phyloP scores from a whole-genome alignment of 352 stramenopile species.

The Globisporangium ultimum region DNA sequence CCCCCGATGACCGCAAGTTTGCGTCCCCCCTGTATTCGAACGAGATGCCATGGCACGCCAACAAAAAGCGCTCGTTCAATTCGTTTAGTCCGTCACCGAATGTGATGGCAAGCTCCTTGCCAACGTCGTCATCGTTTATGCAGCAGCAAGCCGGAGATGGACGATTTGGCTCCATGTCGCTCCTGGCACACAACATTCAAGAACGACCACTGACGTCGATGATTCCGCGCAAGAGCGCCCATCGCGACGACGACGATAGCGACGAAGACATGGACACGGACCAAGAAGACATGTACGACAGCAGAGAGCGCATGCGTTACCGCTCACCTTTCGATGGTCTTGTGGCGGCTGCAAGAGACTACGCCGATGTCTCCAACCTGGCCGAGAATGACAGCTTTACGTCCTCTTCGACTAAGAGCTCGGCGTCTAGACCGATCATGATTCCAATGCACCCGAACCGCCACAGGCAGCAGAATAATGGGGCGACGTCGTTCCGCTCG shows the following conservation, averaged over 20 bases:
- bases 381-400: conserved; percentile 33
- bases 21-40: conserved; percentile 50
- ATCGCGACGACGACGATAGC: conserved; percentile 29
- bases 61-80: conserved; percentile 19
- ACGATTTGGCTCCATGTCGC: conserved; percentile 26
- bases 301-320: conserved; percentile 27
- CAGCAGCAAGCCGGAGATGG: conserved; percentile 20
- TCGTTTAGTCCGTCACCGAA: conserved; percentile 24
- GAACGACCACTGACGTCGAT: conserved; percentile 67
- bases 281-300: conserved; percentile 46
- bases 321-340: conserved; percentile 68
- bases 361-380: conserved; percentile 36
- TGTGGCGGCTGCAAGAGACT: conserved; percentile 43
- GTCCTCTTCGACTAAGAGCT: conserved; percentile 13
- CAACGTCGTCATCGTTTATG: conserved; percentile 49
- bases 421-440: conserved; percentile 51
- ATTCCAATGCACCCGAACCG: conserved; percentile 44
- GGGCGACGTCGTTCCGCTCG: conserved; percentile 15
- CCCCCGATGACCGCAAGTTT: conserved; percentile 67
- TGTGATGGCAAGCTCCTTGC: conserved; percentile 46
- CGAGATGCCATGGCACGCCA: conserved; percentile 52
- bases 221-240: conserved; percentile 38
- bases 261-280: conserved; percentile 56
- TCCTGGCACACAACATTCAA: conserved; percentile 56
- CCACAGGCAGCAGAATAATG: conserved; percentile 18